Evolutionary conservation across 1,284 basidiomycete genomes (phyloP), one percentile per base, ranked within the genome.

Genomic region (Moesziomyces antarcticus): DNA sequence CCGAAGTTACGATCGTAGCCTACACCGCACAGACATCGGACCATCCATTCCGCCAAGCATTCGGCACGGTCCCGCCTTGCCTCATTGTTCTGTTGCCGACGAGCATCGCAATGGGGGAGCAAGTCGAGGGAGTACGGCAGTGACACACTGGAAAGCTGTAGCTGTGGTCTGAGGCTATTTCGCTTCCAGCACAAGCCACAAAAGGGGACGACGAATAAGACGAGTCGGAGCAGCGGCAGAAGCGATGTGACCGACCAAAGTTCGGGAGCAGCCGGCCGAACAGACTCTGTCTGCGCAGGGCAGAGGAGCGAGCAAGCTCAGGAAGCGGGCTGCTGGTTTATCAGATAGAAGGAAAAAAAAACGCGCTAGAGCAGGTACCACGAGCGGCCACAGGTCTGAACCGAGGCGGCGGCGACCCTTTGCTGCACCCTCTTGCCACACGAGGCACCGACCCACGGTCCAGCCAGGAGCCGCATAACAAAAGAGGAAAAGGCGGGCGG

Each of bases 341-440:
- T 59, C 57, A 53, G 57, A 59, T 59, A 53, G 50, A 59, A 52
- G 56, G 51, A 51, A 58, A 44, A 35, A 58, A 51, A 58, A 44
- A 35, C 25, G 30, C 35, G 43, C n/a, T 24, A 40, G 37, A 40
- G 37, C 37, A 40, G 10, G 30, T 33, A 33, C 30, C 30, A 33
- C 30, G 37, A 40, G 37, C 37, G 7, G 37, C 1, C 16, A 18
- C 37, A n/a, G 37, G 18, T 5, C 37, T 18, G 37, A n/a, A 40
- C 46, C 54, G 54, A 56, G 22, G 40, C 47, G 30, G 35, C 35
- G 44, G 41, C 22, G 21, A 20, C 30, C n/a, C 42, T 35, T 33
- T 35, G 43, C 27, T 43, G 30, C 41, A 50, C n/a, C 14, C 30
- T 5, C 18, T 9, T 24, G n/a, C 18, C 53, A 45, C 27, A 44